Base-by-base conservation (phyloP, 2,329 filamentous ascomycete species). In the Fusarium guadeloupense region DNA sequence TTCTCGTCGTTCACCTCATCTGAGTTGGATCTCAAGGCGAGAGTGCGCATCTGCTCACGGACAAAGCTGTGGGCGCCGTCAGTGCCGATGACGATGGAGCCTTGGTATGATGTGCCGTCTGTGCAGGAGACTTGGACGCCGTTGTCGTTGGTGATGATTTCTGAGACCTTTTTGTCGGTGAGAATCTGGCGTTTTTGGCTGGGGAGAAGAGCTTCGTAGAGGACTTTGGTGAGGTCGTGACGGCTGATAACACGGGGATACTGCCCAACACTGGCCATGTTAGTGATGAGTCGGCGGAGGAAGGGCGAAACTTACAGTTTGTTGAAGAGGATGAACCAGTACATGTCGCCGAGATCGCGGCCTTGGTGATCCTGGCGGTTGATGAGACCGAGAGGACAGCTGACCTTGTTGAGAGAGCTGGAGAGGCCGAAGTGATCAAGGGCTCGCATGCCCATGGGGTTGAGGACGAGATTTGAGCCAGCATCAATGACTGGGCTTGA, bases 391-490 rank as follows among this genome's bases (percentile, higher is more conserved):
- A 75, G 40, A 2, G 67, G 33, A 9, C 69, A 66, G 41, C 71
- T 65, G 10, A 67, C 48, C 3, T 58, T 9, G 2, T 64, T 40
- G 1, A 77, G 49, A 1, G 43, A 25, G 2, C 63, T 54, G 16
- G 67, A 63, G 3, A 75, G 64, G 3, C 71, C 73, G 2, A 78
- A 64, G 34, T 78, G 76, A 6, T 71, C 49, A 0, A 78, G 47
- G n/a, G 71, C 66, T 28, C 69, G 73, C 49, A 72, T 38, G 6
- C 55, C 68, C 50, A 64, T 55, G 37, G 67, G 45, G 62, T 70
- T 57, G 45, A 80, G 56, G 13, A 74, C 65, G 45, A 77, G 58
- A 66, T 74, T 67, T 17, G 71, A 67, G 19, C 69, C 67, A 13
- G 71, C 69, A 58, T 76, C 66, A 34, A 69, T 52, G 54, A 72